Evolutionary conservation across 1,284 basidiomycete species (phyloP).

Genomic region (Ceratobasidium sp.): DNA sequence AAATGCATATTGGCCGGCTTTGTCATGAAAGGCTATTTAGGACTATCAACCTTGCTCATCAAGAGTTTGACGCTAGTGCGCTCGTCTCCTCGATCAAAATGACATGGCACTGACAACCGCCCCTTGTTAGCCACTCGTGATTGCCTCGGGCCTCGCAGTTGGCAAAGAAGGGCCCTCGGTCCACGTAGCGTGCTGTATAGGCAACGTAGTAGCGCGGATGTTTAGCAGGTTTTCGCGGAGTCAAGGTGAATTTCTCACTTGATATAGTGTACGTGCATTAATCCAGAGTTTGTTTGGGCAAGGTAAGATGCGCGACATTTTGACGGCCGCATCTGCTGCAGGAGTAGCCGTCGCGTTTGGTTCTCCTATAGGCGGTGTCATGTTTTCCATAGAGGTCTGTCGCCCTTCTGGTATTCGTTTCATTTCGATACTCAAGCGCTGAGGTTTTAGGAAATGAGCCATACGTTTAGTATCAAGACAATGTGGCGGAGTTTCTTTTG

Average conservation of each 20-base stretch:
- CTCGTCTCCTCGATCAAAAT: conserved; percentile 23
- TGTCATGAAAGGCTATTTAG: conserved; percentile 95
- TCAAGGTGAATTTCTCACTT: conserved; percentile 72
- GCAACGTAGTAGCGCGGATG: conserved; percentile 85
- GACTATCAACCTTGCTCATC: conserved; percentile 89
- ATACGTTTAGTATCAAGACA: conserved; percentile 95
- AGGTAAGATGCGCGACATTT: conserved; percentile 96
- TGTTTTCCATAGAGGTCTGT: conserved; percentile 80
- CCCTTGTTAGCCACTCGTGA: conserved; percentile 84
- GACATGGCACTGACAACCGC: not conserved
- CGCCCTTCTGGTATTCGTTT: not conserved
- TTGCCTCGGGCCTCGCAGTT: conserved; percentile 96
- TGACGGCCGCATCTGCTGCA: conserved; percentile 96
- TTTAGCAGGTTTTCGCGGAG: conserved; percentile 89
- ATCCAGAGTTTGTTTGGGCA: conserved; percentile 8
- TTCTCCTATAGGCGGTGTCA: conserved; percentile 95
- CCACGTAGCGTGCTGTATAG: conserved; percentile 96
- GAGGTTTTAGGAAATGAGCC: conserved; percentile 91
- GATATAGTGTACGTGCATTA: not conserved
- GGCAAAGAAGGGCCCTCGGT: conserved; percentile 99
- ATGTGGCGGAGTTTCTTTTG: conserved; percentile 99
- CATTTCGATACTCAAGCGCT: not conserved
- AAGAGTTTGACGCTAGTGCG: conserved; percentile 92
- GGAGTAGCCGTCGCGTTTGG: conserved; percentile 98
- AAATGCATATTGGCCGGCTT: conserved; percentile 99